Conservation (phyloP, 306 rosid species). For the Glycine tomentella region DNA sequence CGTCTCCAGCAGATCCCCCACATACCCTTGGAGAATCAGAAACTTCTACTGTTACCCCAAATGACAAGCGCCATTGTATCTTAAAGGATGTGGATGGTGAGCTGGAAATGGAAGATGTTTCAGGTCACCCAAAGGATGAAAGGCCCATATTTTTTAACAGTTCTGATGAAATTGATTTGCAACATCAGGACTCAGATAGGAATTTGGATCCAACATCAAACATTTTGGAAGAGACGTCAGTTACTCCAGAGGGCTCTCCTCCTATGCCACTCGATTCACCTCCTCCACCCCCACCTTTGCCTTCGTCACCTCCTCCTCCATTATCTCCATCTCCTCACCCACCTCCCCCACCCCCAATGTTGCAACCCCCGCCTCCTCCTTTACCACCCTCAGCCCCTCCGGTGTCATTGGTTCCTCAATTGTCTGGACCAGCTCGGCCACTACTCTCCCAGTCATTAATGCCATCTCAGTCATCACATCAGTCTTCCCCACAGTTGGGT, state of each 20-base stretch:
- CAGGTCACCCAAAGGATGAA: constrained; percentile 88
- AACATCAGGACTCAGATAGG: constrained; percentile 53
- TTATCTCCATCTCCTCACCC: constrained; percentile 65
- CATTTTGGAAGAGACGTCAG: constrained; percentile 57
- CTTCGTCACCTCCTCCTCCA: constrained; percentile 83
- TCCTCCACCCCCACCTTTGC: constrained; percentile 90
- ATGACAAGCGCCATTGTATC: constrained; percentile 93
- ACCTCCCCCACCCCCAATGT: constrained; percentile 56
- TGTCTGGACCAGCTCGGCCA: constrained; percentile 63
- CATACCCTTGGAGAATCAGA: constrained; percentile 71
- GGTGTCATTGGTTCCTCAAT: constrained; percentile 66
- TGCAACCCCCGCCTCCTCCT: constrained; percentile 73
- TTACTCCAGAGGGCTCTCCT: constrained; percentile 81
- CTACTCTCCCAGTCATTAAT: constrained; percentile 64
- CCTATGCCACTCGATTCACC: constrained; percentile 96
- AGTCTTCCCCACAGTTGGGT: constrained; percentile 75
- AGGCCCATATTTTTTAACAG: constrained; percentile 52
- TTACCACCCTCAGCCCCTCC: constrained; percentile 66
- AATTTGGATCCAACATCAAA: constrained; percentile 54
- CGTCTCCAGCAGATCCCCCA: constrained; percentile 56
- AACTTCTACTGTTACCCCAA: constrained; percentile 73
- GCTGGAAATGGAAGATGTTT: constrained; percentile 99
- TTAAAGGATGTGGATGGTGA: constrained; percentile 98
- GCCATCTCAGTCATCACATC: constrained; percentile 75
- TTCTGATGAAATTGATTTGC: constrained; percentile 62